Evolutionary conservation across 148 eudicot genomes (phyloP).

Genomic region (Rhododendron mucronatum): DNA sequence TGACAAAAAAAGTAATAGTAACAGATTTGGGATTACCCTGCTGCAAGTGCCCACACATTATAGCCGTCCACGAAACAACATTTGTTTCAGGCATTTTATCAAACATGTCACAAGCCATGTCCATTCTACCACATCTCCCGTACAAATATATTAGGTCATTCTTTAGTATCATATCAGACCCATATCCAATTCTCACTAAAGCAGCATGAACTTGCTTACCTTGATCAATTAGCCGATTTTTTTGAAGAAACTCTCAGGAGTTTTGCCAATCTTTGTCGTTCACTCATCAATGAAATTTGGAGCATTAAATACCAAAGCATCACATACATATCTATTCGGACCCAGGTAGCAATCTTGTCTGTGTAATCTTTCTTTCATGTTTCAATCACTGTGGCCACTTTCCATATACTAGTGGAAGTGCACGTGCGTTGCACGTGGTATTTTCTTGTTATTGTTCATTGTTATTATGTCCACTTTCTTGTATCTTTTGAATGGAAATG

Average conservation of each 20-base stretch:
- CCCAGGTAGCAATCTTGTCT: neutral
- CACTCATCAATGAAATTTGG: constrained; percentile 19
- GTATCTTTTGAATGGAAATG: too few relatives aligned
- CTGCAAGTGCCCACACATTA: constrained; percentile 49
- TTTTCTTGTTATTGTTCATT: too few relatives aligned
- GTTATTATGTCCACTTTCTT: too few relatives aligned
- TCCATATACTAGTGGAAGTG: too few relatives aligned
- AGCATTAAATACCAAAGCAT: neutral
- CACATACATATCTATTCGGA: neutral
- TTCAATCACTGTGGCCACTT: neutral
- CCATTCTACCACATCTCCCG: constrained; percentile 21
- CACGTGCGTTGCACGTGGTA: too few relatives aligned
- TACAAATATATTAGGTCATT: constrained; percentile 13
- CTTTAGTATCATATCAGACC: constrained; percentile 24
- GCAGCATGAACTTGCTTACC: neutral
- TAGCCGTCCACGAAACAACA: constrained; percentile 37
- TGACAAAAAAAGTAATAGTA: constrained; percentile 34
- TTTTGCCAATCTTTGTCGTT: constrained; percentile 33
- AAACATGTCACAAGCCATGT: constrained; percentile 29
- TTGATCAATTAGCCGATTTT: constrained; percentile 10
- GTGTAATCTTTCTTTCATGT: neutral
- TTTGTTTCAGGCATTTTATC: constrained; percentile 32
- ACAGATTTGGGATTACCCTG: constrained; percentile 37
- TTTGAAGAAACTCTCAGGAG: constrained; percentile 34
- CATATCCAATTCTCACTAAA: neutral